Evolutionary conservation across 805 yeast genomes (phyloP).

Genomic region (Zygotorulaspora sp.): DNA sequence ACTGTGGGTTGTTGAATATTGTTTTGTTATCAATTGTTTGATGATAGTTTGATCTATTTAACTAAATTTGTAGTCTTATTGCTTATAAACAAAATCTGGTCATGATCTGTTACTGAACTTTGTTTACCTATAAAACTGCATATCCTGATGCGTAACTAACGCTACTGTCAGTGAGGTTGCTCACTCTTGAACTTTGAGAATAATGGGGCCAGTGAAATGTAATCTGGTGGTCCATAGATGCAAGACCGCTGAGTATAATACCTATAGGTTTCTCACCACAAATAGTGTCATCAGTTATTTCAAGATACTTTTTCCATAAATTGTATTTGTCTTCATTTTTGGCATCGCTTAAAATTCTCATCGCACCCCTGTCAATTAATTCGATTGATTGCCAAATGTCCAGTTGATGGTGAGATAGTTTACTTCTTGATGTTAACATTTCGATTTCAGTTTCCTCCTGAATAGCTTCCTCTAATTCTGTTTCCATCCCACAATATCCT

Average conservation of each 20-base stretch:
- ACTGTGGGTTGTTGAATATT: not conserved
- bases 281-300: conserved; percentile 75
- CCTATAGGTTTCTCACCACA: conserved; percentile 88
- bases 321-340: conserved; percentile 51
- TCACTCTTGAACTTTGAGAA: conserved; percentile 63
- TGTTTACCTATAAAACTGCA: conserved; percentile 29
- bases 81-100: no score
- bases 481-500: conserved; percentile 39
- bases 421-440: conserved; percentile 28
- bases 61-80: no score
- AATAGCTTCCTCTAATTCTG: conserved; percentile 28
- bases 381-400: conserved; percentile 74
- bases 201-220: conserved; percentile 71
- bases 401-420: conserved; percentile 29
- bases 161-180: conserved; percentile 54
- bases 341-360: conserved; percentile 42
- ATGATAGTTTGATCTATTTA: no score
- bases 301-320: conserved; percentile 64
- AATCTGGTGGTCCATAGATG: conserved; percentile 14
- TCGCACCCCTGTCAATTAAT: conserved; percentile 63
- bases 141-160: conserved; percentile 91
- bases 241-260: conserved; percentile 50
- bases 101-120: no score
- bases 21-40: no score
- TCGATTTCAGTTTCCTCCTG: conserved; percentile 35